Conservation (phyloP, 169 alveolate genomes). For the Plasmodium billcollinsi region DNA sequence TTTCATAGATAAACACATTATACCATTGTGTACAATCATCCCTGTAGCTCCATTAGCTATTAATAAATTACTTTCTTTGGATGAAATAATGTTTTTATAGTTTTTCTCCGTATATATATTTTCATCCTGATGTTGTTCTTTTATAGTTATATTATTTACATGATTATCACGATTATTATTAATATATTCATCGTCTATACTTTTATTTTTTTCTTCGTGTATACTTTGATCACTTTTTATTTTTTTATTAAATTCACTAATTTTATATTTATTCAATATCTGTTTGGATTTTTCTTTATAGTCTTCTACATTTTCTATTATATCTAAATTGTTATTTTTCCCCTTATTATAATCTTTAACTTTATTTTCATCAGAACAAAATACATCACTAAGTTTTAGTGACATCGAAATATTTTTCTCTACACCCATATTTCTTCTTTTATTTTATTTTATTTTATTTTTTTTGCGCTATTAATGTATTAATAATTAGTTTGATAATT, state of each 20-base stretch:
- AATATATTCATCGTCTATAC: no score
- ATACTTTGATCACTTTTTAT: not conserved
- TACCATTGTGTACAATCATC: conserved; percentile 63
- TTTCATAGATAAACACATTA: conserved; percentile 60
- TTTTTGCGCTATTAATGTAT: not conserved
- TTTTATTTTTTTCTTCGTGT: no score
- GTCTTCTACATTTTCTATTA: conserved; percentile 7
- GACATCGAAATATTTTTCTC: conserved; percentile 17
- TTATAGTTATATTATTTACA: not conserved
- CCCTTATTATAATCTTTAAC: not conserved
- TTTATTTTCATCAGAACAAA: conserved; percentile 13
- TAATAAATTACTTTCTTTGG: conserved; percentile 44
- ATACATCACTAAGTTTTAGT: conserved; percentile 54
- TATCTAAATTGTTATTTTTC: not conserved
- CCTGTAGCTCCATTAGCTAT: conserved; percentile 67
- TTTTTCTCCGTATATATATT: not conserved
- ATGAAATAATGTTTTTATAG: conserved; percentile 9
- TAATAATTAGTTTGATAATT: no score
- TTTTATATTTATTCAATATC: conserved; percentile 60
- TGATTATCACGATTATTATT: not conserved
- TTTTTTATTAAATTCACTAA: conserved; percentile 31
- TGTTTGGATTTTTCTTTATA: conserved; percentile 3
- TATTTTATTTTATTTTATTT: no score
- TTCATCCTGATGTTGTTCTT: not conserved
- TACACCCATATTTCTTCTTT: conserved; percentile 34